These are phyloP conservation scores for Mortierella sp. DNA, from an alignment of 371 early-diverging fungal genomes.

Conservation along the genomic window DNA sequence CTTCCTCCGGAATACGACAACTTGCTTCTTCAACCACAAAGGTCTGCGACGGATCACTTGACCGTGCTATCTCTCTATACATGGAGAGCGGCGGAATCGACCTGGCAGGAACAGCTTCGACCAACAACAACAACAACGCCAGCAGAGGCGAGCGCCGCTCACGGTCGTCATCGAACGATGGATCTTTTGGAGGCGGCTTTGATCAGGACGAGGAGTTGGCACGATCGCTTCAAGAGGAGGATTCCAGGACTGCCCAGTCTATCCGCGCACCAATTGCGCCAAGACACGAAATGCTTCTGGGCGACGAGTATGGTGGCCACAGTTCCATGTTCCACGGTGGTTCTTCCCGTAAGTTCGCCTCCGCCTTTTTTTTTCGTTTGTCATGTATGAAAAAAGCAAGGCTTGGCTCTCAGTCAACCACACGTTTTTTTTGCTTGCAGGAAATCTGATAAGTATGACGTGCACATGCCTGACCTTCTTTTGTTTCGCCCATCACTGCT, in stretches of 20 bases:
- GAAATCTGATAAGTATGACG: not conserved
- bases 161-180: slow-evolving; percentile 35
- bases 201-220: slow-evolving; percentile 68
- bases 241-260: slow-evolving; percentile 50
- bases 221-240: slow-evolving; percentile 64
- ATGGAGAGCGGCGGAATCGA: slow-evolving; percentile 73
- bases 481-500: not conserved
- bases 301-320: slow-evolving; percentile 53
- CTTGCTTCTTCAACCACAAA: slow-evolving; percentile 1
- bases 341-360: slow-evolving; percentile 36
- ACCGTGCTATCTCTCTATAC: slow-evolving; percentile 74
- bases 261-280: slow-evolving; percentile 87
- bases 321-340: slow-evolving; percentile 23
- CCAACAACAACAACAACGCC: slow-evolving; percentile 10
- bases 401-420: not conserved
- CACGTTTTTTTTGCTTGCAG: no score
- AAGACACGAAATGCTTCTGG: slow-evolving; percentile 79
- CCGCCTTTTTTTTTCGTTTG: not conserved
- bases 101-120: slow-evolving; percentile 43
- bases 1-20: not conserved
- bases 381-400: not conserved
- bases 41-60: slow-evolving; percentile 63
- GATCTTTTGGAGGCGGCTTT: slow-evolving; percentile 23
- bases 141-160: slow-evolving; percentile 24
- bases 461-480: slow-evolving; percentile 1